Percentiles rank a stretch among this genome's conserved stretches.
These are phyloP conservation scores for Clavariopsis aquatica DNA, from an alignment of 495 filamentous ascomycete species.

Conservation along the genomic window DNA sequence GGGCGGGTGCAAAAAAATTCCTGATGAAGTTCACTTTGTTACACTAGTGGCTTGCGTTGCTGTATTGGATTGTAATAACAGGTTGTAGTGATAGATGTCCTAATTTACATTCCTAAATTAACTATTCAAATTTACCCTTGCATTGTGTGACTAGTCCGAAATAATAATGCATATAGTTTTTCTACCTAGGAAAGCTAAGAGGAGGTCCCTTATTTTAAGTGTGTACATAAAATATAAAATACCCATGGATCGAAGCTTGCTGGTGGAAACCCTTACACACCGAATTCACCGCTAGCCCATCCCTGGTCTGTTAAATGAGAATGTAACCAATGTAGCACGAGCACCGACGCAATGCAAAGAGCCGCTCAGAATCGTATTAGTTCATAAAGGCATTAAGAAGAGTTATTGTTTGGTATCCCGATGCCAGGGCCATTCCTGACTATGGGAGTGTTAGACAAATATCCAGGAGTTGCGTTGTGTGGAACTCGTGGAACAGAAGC, in stretches of 20 bases:
- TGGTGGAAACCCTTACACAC: background rate
- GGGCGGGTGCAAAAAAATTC: too few relatives aligned
- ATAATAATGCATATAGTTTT: background rate
- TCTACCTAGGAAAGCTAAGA: background rate
- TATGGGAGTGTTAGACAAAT: constrained; percentile 2
- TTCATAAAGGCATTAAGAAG: constrained; percentile 12
- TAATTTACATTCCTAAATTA: too few relatives aligned
- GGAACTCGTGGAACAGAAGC: constrained; percentile 15
- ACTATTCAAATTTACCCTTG: constrained; percentile 3
- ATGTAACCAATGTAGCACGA: constrained; percentile 14
- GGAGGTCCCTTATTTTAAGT: background rate
- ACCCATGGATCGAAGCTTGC: background rate
- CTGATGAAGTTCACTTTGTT: too few relatives aligned
- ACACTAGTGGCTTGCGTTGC: too few relatives aligned
- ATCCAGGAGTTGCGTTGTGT: constrained; percentile 15
- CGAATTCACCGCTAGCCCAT: background rate
- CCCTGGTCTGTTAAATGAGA: background rate
- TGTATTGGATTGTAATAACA: too few relatives aligned
- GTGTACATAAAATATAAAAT: too few relatives aligned
- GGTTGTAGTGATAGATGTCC: too few relatives aligned
- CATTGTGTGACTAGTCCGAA: background rate
- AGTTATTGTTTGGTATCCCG: background rate
- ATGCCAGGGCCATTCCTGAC: constrained; percentile 4
- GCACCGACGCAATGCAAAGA: constrained; percentile 36
- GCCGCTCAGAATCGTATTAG: constrained; percentile 19